Percentiles rank a stretch among this genome's conserved stretches.
These are phyloP conservation scores for Colletotrichum destructivum DNA, from an alignment of 2,329 filamentous ascomycete genomes.

Conservation along the genomic window DNA sequence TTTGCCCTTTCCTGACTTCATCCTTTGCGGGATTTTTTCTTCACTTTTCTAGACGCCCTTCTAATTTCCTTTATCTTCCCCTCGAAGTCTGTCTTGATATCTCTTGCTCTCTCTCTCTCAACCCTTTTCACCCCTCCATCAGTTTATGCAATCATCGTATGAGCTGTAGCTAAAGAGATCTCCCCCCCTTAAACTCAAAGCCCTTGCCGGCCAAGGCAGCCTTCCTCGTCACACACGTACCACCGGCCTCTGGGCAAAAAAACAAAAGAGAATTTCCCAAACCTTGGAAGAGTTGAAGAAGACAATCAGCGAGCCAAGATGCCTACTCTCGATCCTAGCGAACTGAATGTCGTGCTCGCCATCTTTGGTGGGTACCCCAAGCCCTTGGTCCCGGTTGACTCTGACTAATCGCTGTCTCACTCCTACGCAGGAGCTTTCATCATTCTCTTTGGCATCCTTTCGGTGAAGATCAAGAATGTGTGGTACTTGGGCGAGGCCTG, in stretches of 20 bases:
- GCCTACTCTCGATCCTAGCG: conserved; percentile 45
- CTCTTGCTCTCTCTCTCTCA: background rate
- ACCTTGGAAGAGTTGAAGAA: conserved; percentile 13
- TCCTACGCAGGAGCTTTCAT: conserved; percentile 61
- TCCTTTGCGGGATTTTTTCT: conserved; percentile 22
- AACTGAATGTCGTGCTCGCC: conserved; percentile 65
- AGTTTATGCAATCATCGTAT: conserved; percentile 21
- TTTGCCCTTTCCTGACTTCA: conserved; percentile 14
- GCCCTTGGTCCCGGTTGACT: background rate
- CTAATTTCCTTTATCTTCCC: conserved; percentile 13
- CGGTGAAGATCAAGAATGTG: conserved; percentile 66
- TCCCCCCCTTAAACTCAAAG: conserved; percentile 5
- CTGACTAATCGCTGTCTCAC: conserved; percentile 3
- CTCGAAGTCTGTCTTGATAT: background rate
- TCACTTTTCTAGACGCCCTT: conserved; percentile 12
- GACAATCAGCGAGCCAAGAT: conserved; percentile 39
- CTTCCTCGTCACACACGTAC: conserved; percentile 28
- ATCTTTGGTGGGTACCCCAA: conserved; percentile 56
- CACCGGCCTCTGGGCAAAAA: conserved; percentile 19
- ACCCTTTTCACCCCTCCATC: background rate
- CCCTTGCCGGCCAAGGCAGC: conserved; percentile 38
- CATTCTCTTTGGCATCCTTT: conserved; percentile 64
- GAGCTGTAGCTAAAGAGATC: conserved; percentile 25
- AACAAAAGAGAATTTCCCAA: background rate
- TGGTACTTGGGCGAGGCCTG: conserved; percentile 71